Conservation (phyloP, 805 yeast genomes). For the Zygosaccharomyces gambellarensis region DNA sequence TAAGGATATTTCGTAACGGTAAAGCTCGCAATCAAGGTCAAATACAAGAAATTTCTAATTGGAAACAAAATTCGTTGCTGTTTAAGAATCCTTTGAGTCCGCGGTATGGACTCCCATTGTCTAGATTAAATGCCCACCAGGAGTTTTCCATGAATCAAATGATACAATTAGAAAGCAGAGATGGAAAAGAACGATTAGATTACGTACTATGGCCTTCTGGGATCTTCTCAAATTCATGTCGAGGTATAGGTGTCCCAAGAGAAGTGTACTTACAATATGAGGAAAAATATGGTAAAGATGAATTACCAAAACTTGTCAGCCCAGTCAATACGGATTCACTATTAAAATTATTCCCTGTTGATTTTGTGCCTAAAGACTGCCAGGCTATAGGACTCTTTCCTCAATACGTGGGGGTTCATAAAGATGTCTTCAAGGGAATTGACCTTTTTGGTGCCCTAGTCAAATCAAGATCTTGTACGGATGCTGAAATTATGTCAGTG, state of each 20-base stretch:
- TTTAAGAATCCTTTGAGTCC: constrained; percentile 9
- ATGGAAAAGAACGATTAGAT: not conserved
- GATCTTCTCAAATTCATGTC: constrained; percentile 18
- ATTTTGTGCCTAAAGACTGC: constrained; percentile 12
- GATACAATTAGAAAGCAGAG: constrained; percentile 7
- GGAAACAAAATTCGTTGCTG: not conserved
- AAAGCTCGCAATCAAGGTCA: not conserved
- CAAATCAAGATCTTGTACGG: constrained; percentile 1
- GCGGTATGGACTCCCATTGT: constrained; percentile 2
- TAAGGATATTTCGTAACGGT: constrained; percentile 1
- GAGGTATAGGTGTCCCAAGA: constrained; percentile 23
- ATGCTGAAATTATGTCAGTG: not conserved
- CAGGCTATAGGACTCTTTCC: constrained; percentile 29
- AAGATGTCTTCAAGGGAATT: constrained; percentile 11
- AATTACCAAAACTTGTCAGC: constrained; percentile 10
- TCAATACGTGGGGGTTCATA: constrained; percentile 14
- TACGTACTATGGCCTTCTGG: constrained; percentile 22
- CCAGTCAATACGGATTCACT: constrained; percentile 14
- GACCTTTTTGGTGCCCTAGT: constrained; percentile 13
- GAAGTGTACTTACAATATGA: constrained; percentile 9
- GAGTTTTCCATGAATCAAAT: constrained; percentile 5
- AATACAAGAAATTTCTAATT: not conserved
- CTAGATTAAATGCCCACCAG: not conserved
- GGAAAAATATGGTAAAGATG: not conserved
- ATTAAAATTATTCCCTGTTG: constrained; percentile 14